These are phyloP conservation scores for Piper longum DNA, from an alignment of 164 flowering plant species.

Conservation along the genomic window DNA sequence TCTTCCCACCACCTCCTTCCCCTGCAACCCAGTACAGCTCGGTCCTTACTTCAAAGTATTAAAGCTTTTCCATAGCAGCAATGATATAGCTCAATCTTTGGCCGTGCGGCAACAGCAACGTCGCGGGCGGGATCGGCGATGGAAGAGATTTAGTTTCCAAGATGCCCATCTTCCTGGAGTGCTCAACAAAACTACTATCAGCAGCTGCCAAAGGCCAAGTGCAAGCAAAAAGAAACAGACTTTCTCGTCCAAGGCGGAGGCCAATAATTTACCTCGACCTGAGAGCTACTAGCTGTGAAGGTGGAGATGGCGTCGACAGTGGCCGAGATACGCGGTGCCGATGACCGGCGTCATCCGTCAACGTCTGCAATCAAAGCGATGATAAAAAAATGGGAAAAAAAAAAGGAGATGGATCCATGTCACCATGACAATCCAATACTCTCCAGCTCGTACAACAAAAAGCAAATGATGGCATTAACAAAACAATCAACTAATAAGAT, in stretches of 20 bases:
- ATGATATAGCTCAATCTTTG: no score
- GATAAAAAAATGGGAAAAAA: not conserved
- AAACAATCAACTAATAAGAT: no score
- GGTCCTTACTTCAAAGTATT: not conserved
- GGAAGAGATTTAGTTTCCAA: no score
- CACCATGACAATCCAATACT: no score
- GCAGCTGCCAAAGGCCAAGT: no score
- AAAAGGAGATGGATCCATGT: not conserved
- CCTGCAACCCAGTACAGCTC: not conserved
- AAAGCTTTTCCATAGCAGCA: not conserved
- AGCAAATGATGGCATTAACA: no score
- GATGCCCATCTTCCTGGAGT: no score
- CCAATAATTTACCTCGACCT: not conserved
- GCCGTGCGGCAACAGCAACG: no score
- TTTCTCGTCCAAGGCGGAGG: not conserved
- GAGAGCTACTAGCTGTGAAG: not conserved
- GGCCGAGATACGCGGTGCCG: not conserved
- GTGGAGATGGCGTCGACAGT: not conserved
- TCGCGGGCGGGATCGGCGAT: no score
- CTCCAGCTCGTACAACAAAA: no score
- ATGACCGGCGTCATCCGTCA: not conserved
- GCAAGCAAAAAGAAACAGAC: not conserved
- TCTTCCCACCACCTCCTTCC: not conserved
- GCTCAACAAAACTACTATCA: no score
- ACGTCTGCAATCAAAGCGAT: no score